Evolutionary conservation across 345 rosid species (phyloP), one percentile per base, ranked within the genome.

Genomic region (Salix suchowensis): DNA sequence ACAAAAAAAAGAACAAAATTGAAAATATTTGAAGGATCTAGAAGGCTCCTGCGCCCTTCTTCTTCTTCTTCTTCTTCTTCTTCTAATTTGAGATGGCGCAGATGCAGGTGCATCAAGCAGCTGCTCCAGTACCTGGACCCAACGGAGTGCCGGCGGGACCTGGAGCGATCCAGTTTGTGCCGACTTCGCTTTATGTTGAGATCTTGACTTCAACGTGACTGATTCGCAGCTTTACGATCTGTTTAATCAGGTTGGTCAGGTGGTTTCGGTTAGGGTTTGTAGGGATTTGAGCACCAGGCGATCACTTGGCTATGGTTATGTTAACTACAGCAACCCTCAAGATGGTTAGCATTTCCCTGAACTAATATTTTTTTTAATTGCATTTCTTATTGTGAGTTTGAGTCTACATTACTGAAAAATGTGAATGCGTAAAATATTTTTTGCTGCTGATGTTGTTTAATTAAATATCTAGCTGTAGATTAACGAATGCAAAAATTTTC

Each of bases 271-370:
- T 36, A 70, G 84, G 19, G 79, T 78, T 52, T 82, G 84, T n/a
- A 55, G 79, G 65, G 82, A 82, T 70, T 58, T 73, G 79, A 69
- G 30, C 9, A 74, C 76, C 48, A 34, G 79, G 23, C 42, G 72
- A 12, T 82, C 84, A 3, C 78, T 82, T 2, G 81, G 84, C 36
- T 82, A 82, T 44, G 84, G 75, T 37, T 81, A 81, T 30, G 81
- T 81, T 6, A 81, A 81, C 69, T 81, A 68, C 14, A 77, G 37
- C 84, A 78, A 50, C 36, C 64, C 75, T 24, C 81, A 74, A 40
- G 84, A 81, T 42, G 84, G 84, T 81, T 54, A 64, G 84, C 39
- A 4, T 71, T 52, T 30, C 42, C 26, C 58, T 34, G 30, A 7
- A n/a, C 34, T 14, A n/a, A 12, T 24, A 26, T 67, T 19, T 23